These are phyloP conservation scores for Globisporangium nodosum DNA, from an alignment of 352 stramenopile genomes.

Conservation along the genomic window DNA sequence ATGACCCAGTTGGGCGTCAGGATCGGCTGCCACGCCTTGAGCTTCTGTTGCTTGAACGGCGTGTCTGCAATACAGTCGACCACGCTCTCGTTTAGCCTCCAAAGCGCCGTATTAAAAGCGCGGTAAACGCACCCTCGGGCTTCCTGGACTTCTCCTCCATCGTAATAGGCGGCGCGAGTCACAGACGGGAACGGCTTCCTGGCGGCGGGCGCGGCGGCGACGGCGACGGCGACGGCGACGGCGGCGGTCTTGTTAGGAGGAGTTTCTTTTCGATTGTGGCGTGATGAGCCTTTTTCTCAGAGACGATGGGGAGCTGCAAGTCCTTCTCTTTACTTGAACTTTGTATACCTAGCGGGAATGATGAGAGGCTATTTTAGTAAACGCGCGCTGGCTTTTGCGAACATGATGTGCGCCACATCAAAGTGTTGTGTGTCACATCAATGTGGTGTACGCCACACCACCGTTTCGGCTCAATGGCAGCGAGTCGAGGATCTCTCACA, in stretches of 20 bases:
- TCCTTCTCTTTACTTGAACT: not conserved
- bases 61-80: constrained; percentile 39
- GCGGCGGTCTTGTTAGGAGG: no score
- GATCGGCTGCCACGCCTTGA: constrained; percentile 95
- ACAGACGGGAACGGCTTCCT: no score
- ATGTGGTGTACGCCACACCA: no score
- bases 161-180: not conserved
- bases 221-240: no score
- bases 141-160: constrained; percentile 87
- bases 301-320: not conserved
- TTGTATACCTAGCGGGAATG: constrained; percentile 4
- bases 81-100: no score
- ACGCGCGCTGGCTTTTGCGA: constrained; percentile 1
- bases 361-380: constrained; percentile 6
- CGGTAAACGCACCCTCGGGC: constrained; percentile 50
- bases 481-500: no score
- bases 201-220: no score
- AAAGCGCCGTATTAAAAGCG: no score
- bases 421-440: no score
- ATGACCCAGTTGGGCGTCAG: constrained; percentile 96
- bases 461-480: no score
- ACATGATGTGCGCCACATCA: not conserved
- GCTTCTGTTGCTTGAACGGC: constrained; percentile 87
- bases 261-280: not conserved
- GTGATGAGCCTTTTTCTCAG: constrained; percentile 11